These are phyloP conservation scores for Neonectria ditissima DNA, from an alignment of 2,329 filamentous ascomycete species.

Conservation along the genomic window DNA sequence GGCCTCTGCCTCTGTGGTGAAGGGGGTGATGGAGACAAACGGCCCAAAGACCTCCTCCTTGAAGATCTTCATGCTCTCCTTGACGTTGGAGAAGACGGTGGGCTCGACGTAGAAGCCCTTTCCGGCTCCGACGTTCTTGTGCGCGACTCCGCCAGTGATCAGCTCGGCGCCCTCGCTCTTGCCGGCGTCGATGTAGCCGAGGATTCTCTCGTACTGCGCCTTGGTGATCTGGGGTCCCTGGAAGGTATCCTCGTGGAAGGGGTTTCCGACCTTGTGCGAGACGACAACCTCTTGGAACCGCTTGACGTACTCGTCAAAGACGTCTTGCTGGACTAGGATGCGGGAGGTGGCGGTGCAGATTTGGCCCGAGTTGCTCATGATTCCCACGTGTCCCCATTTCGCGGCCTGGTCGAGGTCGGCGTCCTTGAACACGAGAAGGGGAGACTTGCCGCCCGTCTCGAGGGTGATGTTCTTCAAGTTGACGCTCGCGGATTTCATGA, in stretches of 20 bases:
- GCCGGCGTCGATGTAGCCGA: constrained; percentile 73
- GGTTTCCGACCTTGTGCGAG: constrained; percentile 49
- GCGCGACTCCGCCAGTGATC: constrained; percentile 30
- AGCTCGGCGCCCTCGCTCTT: constrained; percentile 73
- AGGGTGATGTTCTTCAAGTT: constrained; percentile 69
- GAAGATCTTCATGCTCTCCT: constrained; percentile 41
- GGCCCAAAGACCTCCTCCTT: constrained; percentile 47
- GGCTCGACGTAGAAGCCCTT: constrained; percentile 45
- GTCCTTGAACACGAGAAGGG: constrained; percentile 69
- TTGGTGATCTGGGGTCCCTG: constrained; percentile 62
- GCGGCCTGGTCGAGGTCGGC: constrained; percentile 71
- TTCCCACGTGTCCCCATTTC: constrained; percentile 56
- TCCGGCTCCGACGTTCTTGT: constrained; percentile 28
- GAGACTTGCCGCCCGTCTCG: constrained; percentile 71
- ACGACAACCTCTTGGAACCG: constrained; percentile 67
- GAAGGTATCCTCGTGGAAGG: constrained; percentile 47
- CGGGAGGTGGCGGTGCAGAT: constrained; percentile 68
- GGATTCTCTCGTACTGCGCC: constrained; percentile 71
- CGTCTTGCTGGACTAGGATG: constrained; percentile 66
- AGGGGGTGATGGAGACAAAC: constrained; percentile 41
- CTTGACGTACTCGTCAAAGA: constrained; percentile 69
- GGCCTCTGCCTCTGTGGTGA: constrained; percentile 41
- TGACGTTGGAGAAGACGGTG: constrained; percentile 45
- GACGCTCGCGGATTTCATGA: constrained; percentile 74
- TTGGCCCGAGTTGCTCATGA: constrained; percentile 67